Evolutionary conservation across 768 basidiomycete genomes (phyloP).

Genomic region (Melanogaster broomeanus): DNA sequence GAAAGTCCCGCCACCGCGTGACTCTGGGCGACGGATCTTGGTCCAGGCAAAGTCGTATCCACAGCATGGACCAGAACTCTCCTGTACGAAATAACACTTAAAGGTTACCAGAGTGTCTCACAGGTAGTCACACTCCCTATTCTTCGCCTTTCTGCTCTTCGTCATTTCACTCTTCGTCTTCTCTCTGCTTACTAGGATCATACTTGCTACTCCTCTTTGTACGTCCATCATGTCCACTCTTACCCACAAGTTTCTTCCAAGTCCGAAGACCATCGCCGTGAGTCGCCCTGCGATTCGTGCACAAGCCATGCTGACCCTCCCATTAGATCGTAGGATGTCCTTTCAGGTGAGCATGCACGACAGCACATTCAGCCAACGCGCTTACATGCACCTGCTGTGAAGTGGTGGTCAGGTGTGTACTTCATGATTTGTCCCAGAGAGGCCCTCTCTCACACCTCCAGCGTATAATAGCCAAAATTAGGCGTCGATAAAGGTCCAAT

Average conservation of each 20-base stretch:
- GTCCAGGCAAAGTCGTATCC: too few species aligned
- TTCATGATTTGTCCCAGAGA: background rate
- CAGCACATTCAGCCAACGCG: background rate
- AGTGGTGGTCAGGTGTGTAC: conserved; percentile 35
- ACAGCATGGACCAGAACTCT: too few species aligned
- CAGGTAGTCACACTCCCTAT: too few species aligned
- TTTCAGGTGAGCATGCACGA: conserved; percentile 68
- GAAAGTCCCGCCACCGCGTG: conserved; percentile 9
- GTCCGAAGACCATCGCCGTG: conserved; percentile 81
- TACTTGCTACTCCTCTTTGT: background rate
- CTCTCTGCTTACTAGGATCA: background rate
- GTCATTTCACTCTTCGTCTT: background rate
- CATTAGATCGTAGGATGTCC: conserved; percentile 90
- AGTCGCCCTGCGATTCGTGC: conserved; percentile 34
- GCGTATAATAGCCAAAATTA: conserved; percentile 54
- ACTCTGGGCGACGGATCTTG: conserved; percentile 6
- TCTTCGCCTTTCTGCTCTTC: background rate
- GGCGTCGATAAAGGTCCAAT: conserved; percentile 91
- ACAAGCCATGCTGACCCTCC: conserved; percentile 7
- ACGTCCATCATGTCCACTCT: conserved; percentile 20
- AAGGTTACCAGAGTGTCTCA: too few species aligned
- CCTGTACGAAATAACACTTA: too few species aligned
- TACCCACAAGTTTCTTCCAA: conserved; percentile 34
- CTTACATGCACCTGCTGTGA: background rate
- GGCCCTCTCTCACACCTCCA: conserved; percentile 13